Evolutionary conservation across 2,329 filamentous ascomycete species (phyloP), one percentile per base, ranked within the genome.

Genomic region (Diaporthe destruens): DNA sequence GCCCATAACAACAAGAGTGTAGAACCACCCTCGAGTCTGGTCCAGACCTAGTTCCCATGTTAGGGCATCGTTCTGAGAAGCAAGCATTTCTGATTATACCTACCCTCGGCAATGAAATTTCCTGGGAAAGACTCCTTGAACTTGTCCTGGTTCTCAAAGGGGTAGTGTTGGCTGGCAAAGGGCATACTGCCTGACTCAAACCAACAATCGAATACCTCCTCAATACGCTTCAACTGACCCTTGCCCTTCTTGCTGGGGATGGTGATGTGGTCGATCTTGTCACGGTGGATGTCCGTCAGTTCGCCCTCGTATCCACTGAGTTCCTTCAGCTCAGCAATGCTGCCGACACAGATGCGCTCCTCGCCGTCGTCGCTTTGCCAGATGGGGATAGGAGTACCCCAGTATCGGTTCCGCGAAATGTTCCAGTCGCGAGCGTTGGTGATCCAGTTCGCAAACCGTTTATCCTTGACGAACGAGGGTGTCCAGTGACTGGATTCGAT

Each of bases 151-250:
- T 96, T 96, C 83, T 96, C 93, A 79, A 98, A 98, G 8, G 95
- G 95, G 80, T 97, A 98, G 81, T 98, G 95, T 75, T 93, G 90
- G 76, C 92, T 95, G 54, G 94, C 93, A 80, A 97, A 98, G 2
- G 95, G 95, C 95, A 98, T 98, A 80, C 93, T 95, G 74, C 95
- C 95, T 55, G 95, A 98, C 82, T 98, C 95, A 75, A 98, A 97
- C 95, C 95, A 98, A 80, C 95, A 98, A 83, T 98, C 95, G 77
- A 98, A 98, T 6, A 98, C 94, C 80, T 98, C 95, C 67, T 94
- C 92, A 12, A 96, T 88, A 76, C 95, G 91, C 78, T 88, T 91
- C 75, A 98, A 85, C n/a, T 88, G 87, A 25, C 95, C 95, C 80
- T 96, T 97, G 77, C 95, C 95, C 83, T 92, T 88, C 82, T 94